Conservation (phyloP, 1,284 basidiomycete species). For the Boletus sp. region DNA sequence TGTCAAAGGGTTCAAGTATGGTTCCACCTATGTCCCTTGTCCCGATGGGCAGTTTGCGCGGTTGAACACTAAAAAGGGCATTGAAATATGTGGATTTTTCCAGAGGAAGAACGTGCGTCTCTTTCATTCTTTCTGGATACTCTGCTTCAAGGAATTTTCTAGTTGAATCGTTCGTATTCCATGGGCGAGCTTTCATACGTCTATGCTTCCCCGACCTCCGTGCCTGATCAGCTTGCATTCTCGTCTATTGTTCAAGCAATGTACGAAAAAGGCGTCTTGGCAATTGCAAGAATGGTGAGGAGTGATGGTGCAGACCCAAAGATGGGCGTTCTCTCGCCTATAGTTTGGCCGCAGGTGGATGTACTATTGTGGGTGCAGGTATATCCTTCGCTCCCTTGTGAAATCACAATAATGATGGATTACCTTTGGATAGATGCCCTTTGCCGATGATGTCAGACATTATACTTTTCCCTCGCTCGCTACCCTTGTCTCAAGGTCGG, state of each 20-base stretch:
- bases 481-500: conserved; percentile 71
- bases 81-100: conserved; percentile 88
- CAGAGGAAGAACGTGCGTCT: conserved; percentile 54
- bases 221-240: conserved; percentile 77
- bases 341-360: conserved; percentile 64
- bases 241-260: conserved; percentile 86
- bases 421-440: conserved; percentile 67
- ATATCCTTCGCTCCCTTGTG: conserved; percentile 15
- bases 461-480: conserved; percentile 85
- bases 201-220: conserved; percentile 69
- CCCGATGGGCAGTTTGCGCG: conserved; percentile 75
- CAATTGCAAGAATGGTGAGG: conserved; percentile 78
- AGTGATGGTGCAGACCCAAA: conserved; percentile 76
- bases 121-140: background rate
- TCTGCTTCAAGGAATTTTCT: conserved; percentile 1
- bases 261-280: conserved; percentile 59
- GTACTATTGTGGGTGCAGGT: conserved; percentile 83
- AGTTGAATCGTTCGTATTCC: conserved; percentile 78
- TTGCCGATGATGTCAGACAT: conserved; percentile 87
- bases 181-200: conserved; percentile 89
- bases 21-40: conserved; percentile 82
- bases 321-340: conserved; percentile 74
- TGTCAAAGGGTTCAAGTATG: conserved; percentile 87
- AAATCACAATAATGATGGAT: background rate
- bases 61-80: conserved; percentile 71